These are phyloP conservation scores for Laetiporus sulphureus DNA, from an alignment of 1,284 basidiomycete genomes.

Conservation along the genomic window DNA sequence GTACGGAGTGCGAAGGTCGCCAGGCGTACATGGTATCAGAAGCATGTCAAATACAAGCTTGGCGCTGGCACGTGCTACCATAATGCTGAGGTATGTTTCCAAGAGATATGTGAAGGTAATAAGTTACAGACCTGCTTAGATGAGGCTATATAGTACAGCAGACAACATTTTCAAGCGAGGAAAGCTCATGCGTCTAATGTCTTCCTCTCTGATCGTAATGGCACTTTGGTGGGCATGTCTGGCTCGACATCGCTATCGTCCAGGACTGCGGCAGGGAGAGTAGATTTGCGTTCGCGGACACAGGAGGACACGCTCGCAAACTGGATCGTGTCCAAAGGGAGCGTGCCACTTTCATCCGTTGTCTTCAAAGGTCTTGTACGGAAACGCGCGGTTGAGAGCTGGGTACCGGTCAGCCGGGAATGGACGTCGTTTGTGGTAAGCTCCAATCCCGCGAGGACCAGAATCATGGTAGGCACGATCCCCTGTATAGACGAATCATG, in stretches of 20 bases:
- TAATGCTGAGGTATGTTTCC: too few species aligned
- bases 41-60: too few species aligned
- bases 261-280: background rate
- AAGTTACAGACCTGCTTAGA: too few species aligned
- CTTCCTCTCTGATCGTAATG: too few species aligned
- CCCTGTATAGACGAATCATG: constrained; percentile 2
- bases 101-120: too few species aligned
- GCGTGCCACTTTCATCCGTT: constrained; percentile 1
- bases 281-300: constrained; percentile 4
- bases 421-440: constrained; percentile 10
- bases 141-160: too few species aligned
- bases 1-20: too few species aligned
- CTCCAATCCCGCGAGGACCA: constrained; percentile 9
- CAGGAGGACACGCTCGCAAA: constrained; percentile 3
- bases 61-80: too few species aligned
- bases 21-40: too few species aligned
- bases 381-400: constrained; percentile 3
- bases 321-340: constrained; percentile 6
- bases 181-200: too few species aligned
- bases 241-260: background rate
- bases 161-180: too few species aligned
- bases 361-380: constrained; percentile 1
- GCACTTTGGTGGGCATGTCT: too few species aligned
- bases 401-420: constrained; percentile 7
- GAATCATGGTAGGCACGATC: constrained; percentile 10